A percentile compares a stretch with the other conserved stretches of the same genome.
Evolutionary conservation across 768 basidiomycete species (phyloP).

Genomic region (Mycena maculata): DNA sequence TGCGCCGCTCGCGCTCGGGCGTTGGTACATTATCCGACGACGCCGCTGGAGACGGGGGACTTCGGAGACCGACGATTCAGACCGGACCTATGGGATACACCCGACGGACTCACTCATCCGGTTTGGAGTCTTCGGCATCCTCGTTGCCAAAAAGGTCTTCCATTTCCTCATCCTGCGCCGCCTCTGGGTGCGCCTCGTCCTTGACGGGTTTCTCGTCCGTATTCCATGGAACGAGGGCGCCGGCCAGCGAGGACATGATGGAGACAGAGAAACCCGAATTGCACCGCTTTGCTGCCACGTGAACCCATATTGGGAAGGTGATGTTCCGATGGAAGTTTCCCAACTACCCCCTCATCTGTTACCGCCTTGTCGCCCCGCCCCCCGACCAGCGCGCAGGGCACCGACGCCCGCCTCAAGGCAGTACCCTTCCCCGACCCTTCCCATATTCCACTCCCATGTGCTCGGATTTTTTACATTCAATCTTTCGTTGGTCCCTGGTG

Average conservation of each 20-base stretch:
- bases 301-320: not conserved
- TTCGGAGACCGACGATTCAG: constrained; percentile 37
- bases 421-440: constrained; percentile 16
- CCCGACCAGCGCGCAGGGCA: constrained; percentile 21
- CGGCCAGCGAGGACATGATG: constrained; percentile 70
- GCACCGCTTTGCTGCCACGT: not conserved
- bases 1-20: constrained; percentile 69
- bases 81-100: constrained; percentile 24
- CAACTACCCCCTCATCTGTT: constrained; percentile 7
- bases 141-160: constrained; percentile 86
- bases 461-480: constrained; percentile 1
- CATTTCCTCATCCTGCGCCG: constrained; percentile 67
- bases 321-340: constrained; percentile 9
- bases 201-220: constrained; percentile 34
- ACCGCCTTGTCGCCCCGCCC: not conserved
- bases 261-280: not conserved
- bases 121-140: constrained; percentile 63
- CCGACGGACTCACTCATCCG: constrained; percentile 56
- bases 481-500: constrained; percentile 1
- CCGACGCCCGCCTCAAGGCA: constrained; percentile 25
- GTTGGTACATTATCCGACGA: constrained; percentile 77
- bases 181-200: constrained; percentile 42
- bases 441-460: constrained; percentile 20
- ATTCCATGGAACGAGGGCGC: constrained; percentile 65
- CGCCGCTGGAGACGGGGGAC: constrained; percentile 56